Evolutionary conservation across 768 basidiomycete genomes (phyloP).

Genomic region (Kwoniella sp.): DNA sequence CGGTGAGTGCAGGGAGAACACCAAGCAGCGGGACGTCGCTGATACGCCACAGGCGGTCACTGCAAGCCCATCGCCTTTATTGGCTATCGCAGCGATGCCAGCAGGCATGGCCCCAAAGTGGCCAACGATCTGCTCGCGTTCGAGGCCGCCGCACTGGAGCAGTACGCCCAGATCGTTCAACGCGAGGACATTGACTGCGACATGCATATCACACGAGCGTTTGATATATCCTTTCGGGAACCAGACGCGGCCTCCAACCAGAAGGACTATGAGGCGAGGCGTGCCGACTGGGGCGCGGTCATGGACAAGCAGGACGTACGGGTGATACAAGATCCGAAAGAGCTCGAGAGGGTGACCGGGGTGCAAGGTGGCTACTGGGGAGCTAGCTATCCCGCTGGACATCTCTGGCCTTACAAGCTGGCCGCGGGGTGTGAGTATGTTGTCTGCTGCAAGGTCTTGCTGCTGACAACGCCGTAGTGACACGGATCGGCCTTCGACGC

Average conservation of each 20-base stretch:
- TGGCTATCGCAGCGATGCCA: conserved; percentile 15
- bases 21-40: background rate
- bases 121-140: conserved; percentile 23
- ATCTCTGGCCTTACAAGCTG: conserved; percentile 35
- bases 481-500: conserved; percentile 4
- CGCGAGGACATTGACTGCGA: conserved; percentile 41
- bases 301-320: conserved; percentile 16
- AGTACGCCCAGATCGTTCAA: conserved; percentile 31
- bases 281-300: conserved; percentile 1
- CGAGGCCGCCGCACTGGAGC: conserved; percentile 23
- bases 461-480: conserved; percentile 10
- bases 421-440: conserved; percentile 24
- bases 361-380: conserved; percentile 19
- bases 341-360: conserved; percentile 17
- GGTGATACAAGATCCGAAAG: conserved; percentile 12
- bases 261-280: conserved; percentile 19
- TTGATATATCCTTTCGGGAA: conserved; percentile 25
- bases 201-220: conserved; percentile 28
- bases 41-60: conserved; percentile 21
- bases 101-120: conserved; percentile 18
- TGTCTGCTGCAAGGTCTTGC: background rate
- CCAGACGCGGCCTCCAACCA: conserved; percentile 13
- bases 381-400: conserved; percentile 30
- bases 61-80: conserved; percentile 33
- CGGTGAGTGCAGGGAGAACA: conserved; percentile 15